These are phyloP conservation scores for Candida sp. DNA, from an alignment of 1,139 yeast genomes.

Conservation along the genomic window DNA sequence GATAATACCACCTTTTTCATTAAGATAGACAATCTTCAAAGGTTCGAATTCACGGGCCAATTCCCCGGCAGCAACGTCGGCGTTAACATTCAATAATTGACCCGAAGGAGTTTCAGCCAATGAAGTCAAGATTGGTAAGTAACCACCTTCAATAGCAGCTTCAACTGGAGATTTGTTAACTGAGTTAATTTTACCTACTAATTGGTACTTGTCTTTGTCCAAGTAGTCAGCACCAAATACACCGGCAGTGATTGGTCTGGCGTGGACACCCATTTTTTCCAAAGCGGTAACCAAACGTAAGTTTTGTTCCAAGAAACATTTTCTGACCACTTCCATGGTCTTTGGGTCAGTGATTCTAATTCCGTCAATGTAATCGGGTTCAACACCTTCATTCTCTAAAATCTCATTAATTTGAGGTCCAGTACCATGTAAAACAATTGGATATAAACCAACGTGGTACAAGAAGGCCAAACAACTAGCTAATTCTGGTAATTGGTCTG, in stretches of 20 bases:
- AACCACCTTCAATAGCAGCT: constrained; percentile 94
- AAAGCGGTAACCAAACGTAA: constrained; percentile 92
- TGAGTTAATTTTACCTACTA: constrained; percentile 85
- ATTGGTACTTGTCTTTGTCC: constrained; percentile 85
- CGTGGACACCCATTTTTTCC: constrained; percentile 95
- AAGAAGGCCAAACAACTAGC: constrained; percentile 95
- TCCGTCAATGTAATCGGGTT: constrained; percentile 95
- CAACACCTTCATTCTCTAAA: constrained; percentile 91
- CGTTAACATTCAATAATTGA: constrained; percentile 94
- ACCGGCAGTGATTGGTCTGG: constrained; percentile 98
- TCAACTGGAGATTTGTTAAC: constrained; percentile 92
- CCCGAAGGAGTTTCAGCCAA: constrained; percentile 96
- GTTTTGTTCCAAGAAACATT: constrained; percentile 93
- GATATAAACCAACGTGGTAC: constrained; percentile 96
- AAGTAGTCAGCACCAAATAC: constrained; percentile 93
- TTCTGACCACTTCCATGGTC: constrained; percentile 95
- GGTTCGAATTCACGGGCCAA: constrained; percentile 97
- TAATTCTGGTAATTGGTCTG: constrained; percentile 87
- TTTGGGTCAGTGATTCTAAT: constrained; percentile 93
- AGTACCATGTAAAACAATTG: constrained; percentile 95
- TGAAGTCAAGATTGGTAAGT: constrained; percentile 93
- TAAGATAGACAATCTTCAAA: constrained; percentile 89
- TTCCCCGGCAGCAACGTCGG: constrained; percentile 99
- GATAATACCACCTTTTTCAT: constrained; percentile 96
- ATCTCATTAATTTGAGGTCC: constrained; percentile 98